Percentiles rank a stretch among this genome's conserved stretches.
Conservation (phyloP, 805 yeast genomes). For the Maudiozyma barnettii region DNA sequence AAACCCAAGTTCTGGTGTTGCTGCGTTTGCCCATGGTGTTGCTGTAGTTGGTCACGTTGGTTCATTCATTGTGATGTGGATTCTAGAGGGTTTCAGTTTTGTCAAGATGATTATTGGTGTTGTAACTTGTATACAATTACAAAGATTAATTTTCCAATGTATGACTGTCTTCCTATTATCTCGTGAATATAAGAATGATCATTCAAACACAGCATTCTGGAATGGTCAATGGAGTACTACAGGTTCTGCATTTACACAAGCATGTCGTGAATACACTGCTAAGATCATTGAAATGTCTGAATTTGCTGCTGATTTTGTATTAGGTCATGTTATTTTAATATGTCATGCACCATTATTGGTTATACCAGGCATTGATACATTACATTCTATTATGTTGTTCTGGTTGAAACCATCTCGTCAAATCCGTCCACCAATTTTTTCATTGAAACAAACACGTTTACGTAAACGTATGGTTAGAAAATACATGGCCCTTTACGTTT, state of each 20-base stretch:
- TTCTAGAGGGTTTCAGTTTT: conserved; percentile 84
- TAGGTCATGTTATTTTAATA: conserved; percentile 84
- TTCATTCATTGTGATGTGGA: conserved; percentile 94
- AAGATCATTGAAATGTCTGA: conserved; percentile 88
- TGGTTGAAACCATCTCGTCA: conserved; percentile 96
- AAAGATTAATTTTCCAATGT: conserved; percentile 77
- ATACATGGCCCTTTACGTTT: conserved; percentile 73
- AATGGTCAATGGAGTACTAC: conserved; percentile 96
- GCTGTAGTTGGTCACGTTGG: conserved; percentile 80
- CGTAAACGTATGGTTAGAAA: conserved; percentile 95
- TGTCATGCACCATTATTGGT: conserved; percentile 78
- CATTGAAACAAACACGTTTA: conserved; percentile 89
- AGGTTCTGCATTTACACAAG: conserved; percentile 90
- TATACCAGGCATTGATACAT: conserved; percentile 84
- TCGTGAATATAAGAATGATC: conserved; percentile 92
- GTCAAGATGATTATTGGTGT: conserved; percentile 80
- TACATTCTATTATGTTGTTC: conserved; percentile 97
- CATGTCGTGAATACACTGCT: conserved; percentile 87
- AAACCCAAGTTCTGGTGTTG: conserved; percentile 91
- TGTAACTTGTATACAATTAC: conserved; percentile 71
- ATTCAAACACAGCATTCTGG: conserved; percentile 97
- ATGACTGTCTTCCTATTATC: conserved; percentile 70
- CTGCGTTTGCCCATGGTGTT: conserved; percentile 93
- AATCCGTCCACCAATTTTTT: conserved; percentile 94
- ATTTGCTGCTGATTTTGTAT: conserved; percentile 90